Percentiles rank a stretch among this genome's conserved stretches.
phyloP scores from a whole-genome alignment of 495 filamentous ascomycete species.

The Aspergillus cavernicola region DNA sequence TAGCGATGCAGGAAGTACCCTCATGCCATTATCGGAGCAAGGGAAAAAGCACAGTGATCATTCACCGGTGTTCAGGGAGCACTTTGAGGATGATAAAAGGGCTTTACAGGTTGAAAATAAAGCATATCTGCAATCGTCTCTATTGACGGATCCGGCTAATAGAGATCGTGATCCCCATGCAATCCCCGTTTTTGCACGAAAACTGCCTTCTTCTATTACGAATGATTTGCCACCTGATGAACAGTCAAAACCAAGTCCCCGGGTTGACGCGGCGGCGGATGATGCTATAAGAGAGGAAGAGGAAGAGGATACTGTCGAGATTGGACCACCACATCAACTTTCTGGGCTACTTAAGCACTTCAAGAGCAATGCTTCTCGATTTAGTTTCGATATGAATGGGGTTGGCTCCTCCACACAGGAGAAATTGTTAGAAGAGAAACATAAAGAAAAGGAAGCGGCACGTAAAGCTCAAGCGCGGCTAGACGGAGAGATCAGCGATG shows the following conservation, averaged over 20 bases:
- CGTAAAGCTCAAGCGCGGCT: constrained; percentile 34
- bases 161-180: constrained; percentile 31
- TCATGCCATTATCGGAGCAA: constrained; percentile 22
- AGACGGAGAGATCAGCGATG: constrained; percentile 46
- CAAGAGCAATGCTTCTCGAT: constrained; percentile 81
- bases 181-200: constrained; percentile 50
- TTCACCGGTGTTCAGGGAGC: constrained; percentile 63
- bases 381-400: constrained; percentile 83
- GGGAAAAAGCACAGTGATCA: constrained; percentile 42
- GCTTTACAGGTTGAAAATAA: constrained; percentile 47
- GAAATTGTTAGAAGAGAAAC: constrained; percentile 78
- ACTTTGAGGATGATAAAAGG: constrained; percentile 61
- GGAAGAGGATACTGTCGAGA: constrained; percentile 36
- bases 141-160: constrained; percentile 37
- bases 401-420: constrained; percentile 79
- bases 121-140: constrained; percentile 43
- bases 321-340: constrained; percentile 34
- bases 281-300: constrained; percentile 12
- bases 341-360: constrained; percentile 63
- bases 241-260: constrained; percentile 11
- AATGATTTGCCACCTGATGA: constrained; percentile 20
- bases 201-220: constrained; percentile 41
- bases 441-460: constrained; percentile 63
- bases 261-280: background rate
- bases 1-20: background rate